Evolutionary conservation across 1,284 basidiomycete species (phyloP).

Genomic region (Inonotus obliquus): DNA sequence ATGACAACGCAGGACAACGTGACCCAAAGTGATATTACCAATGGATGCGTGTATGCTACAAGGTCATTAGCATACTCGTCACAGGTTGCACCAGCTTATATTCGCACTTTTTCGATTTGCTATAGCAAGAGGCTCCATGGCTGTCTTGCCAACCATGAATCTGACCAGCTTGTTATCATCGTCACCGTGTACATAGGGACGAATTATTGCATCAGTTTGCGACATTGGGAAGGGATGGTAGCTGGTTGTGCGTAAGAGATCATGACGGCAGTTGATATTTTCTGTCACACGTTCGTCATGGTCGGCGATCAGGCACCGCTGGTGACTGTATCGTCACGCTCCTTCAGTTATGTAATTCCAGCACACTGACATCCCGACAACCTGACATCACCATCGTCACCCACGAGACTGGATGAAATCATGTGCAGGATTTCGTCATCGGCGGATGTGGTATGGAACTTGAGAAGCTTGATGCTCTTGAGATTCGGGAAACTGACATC

Average conservation of each 20-base stretch:
- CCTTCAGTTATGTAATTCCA: too few relatives aligned
- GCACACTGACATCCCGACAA: too few relatives aligned
- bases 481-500: background rate
- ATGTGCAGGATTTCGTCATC: too few relatives aligned
- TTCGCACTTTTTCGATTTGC: constrained; percentile 61
- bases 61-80: background rate
- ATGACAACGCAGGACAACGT: constrained; percentile 53
- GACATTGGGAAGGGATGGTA: constrained; percentile 5
- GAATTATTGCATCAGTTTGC: constrained; percentile 9
- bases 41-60: constrained; percentile 39
- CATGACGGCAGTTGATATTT: too few relatives aligned
- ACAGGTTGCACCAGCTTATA: background rate
- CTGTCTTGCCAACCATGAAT: constrained; percentile 63
- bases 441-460: too few relatives aligned
- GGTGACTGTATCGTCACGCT: too few relatives aligned
- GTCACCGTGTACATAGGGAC: constrained; percentile 4
- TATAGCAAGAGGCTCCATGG: constrained; percentile 65
- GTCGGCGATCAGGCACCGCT: too few relatives aligned
- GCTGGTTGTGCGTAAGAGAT: background rate
- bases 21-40: constrained; percentile 57
- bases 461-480: too few relatives aligned
- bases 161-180: constrained; percentile 55
- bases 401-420: too few relatives aligned
- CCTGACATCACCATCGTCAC: too few relatives aligned
- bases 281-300: too few relatives aligned